Evolutionary conservation across 768 basidiomycete species (phyloP).

Genomic region (Mycena leptocephala): DNA sequence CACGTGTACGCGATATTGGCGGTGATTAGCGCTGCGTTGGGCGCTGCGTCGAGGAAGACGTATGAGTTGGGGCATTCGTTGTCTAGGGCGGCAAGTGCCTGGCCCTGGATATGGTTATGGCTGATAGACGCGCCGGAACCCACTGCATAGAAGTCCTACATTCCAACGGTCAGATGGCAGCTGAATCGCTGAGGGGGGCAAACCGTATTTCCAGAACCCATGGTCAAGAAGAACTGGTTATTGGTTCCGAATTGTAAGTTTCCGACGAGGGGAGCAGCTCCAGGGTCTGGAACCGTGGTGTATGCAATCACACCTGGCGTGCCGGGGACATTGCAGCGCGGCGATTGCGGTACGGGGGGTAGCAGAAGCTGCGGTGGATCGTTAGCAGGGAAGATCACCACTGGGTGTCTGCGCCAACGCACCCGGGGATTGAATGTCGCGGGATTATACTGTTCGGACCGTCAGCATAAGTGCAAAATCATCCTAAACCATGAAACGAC

Average conservation of each 20-base stretch:
- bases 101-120: background rate
- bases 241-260: background rate
- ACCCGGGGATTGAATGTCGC: constrained; percentile 13
- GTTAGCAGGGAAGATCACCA: background rate
- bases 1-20: no score
- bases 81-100: no score
- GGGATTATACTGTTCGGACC: constrained; percentile 14
- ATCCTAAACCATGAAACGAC: background rate
- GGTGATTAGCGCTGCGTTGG: no score
- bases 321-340: constrained; percentile 21
- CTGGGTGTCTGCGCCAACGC: background rate
- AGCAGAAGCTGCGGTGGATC: background rate
- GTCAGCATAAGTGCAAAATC: background rate
- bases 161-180: background rate
- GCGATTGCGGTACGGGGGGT: background rate
- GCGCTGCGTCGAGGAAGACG: no score
- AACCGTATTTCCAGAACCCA: constrained; percentile 25
- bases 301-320: background rate
- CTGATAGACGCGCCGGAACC: background rate
- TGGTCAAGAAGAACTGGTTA: background rate
- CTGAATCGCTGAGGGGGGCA: background rate
- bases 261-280: background rate
- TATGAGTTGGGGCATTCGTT: no score
- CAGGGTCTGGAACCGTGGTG: background rate
- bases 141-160: constrained; percentile 17